Percentiles rank a stretch among this genome's conserved stretches.
phyloP scores from a whole-genome alignment of 2,329 filamentous ascomycete genomes.

The Trichoderma sp. region DNA sequence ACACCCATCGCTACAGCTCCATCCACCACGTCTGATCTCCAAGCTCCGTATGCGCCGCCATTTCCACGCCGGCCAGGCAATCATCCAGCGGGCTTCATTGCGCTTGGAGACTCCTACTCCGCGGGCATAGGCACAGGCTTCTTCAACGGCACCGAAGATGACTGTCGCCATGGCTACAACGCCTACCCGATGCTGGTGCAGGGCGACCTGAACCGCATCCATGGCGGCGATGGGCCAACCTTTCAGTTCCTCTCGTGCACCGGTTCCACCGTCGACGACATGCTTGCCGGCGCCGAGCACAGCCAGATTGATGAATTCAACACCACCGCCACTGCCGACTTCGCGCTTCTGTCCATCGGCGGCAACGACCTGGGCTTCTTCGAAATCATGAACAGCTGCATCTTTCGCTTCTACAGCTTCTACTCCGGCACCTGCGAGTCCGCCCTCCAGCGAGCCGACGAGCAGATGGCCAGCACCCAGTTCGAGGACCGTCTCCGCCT shows the following conservation, averaged over 20 bases:
- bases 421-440: conserved; percentile 51
- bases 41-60: conserved; percentile 8
- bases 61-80: conserved; percentile 28
- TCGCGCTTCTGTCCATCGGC: conserved; percentile 52
- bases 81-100: conserved; percentile 43
- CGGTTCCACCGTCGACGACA: conserved; percentile 47
- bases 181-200: conserved; percentile 49
- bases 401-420: conserved; percentile 55
- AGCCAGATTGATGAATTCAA: conserved; percentile 51
- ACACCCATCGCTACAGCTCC: background rate
- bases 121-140: conserved; percentile 52
- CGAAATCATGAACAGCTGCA: conserved; percentile 54
- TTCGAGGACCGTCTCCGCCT: conserved; percentile 48
- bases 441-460: conserved; percentile 44
- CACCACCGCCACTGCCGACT: conserved; percentile 44
- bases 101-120: conserved; percentile 53
- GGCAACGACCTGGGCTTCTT: conserved; percentile 57
- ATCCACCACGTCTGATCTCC: conserved; percentile 17
- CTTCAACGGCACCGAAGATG: conserved; percentile 45
- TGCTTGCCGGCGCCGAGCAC: conserved; percentile 42
- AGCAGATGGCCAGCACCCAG: conserved; percentile 40
- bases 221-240: conserved; percentile 29
- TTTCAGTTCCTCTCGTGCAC: conserved; percentile 55
- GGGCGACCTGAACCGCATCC: conserved; percentile 39
- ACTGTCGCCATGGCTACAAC: conserved; percentile 48